Percentiles rank a stretch among this genome's conserved stretches.
These are phyloP conservation scores for Podosphaera fusca DNA, from an alignment of 2,329 filamentous ascomycete species.

Conservation along the genomic window DNA sequence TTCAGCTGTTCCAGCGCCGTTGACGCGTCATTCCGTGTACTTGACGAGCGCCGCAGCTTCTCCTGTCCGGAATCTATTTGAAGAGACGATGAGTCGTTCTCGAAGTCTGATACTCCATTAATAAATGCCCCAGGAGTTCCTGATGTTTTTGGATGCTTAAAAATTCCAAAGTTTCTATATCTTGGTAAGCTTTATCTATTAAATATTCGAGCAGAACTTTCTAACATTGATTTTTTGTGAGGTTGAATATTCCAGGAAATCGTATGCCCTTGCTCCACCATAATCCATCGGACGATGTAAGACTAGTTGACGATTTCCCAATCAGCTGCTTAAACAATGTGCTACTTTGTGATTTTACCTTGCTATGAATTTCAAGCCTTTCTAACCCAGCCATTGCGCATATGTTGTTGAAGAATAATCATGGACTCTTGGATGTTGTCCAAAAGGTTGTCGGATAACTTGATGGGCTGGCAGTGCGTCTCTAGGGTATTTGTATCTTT, in stretches of 20 bases:
- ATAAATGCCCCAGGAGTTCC: constrained; percentile 9
- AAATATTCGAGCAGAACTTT: not conserved
- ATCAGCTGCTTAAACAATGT: constrained; percentile 3
- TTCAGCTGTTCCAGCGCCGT: constrained; percentile 39
- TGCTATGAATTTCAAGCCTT: constrained; percentile 91
- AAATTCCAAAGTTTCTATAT: constrained; percentile 72
- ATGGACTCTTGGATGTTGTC: too few relatives aligned
- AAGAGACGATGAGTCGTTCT: constrained; percentile 7
- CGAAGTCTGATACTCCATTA: constrained; percentile 3
- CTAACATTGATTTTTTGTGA: constrained; percentile 83
- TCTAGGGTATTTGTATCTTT: too few relatives aligned
- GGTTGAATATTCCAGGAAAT: constrained; percentile 96
- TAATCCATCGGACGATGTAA: constrained; percentile 94
- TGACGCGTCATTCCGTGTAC: constrained; percentile 31
- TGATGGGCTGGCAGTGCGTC: too few relatives aligned
- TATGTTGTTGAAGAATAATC: too few relatives aligned
- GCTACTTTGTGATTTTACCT: constrained; percentile 31
- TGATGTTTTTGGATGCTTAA: constrained; percentile 66
- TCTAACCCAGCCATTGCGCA: constrained; percentile 77
- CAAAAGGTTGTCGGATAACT: too few relatives aligned
- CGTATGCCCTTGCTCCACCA: constrained; percentile 70
- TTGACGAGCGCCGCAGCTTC: constrained; percentile 16
- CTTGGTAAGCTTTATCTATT: constrained; percentile 5
- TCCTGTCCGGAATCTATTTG: constrained; percentile 8
- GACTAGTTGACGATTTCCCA: constrained; percentile 32